These are phyloP conservation scores for Helminthosporium solani DNA, from an alignment of 2,329 filamentous ascomycete species.

Conservation along the genomic window DNA sequence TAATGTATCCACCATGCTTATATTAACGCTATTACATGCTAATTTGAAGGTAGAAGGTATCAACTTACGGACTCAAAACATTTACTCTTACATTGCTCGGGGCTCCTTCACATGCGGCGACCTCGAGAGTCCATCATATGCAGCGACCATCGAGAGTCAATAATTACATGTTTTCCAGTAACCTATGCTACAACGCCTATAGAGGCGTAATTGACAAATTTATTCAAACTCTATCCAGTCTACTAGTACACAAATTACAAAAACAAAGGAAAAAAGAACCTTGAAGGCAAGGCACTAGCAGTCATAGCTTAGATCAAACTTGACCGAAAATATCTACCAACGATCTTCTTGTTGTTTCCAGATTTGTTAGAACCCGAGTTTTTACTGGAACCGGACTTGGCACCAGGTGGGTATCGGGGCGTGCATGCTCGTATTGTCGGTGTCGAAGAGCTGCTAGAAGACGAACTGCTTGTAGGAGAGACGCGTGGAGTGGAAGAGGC, in stretches of 20 bases:
- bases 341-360: background rate
- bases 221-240: background rate
- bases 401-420: background rate
- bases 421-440: background rate
- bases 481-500: no score
- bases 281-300: background rate
- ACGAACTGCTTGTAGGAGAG: background rate
- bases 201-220: conserved; percentile 10
- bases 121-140: conserved; percentile 49
- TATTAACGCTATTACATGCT: background rate
- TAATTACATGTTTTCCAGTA: conserved; percentile 51
- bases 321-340: background rate
- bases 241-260: background rate
- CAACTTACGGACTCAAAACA: conserved; percentile 46
- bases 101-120: conserved; percentile 51
- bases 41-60: no score
- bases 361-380: background rate
- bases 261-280: background rate
- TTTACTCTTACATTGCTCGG: conserved; percentile 51
- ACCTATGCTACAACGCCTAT: conserved; percentile 38
- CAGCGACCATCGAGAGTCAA: no score
- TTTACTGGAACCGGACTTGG: background rate
- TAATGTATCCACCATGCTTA: conserved; percentile 8
- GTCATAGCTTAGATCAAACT: background rate
- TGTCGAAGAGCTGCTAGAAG: background rate